A percentile compares a stretch with the other conserved stretches of the same genome.
Conservation (phyloP, 257 asterid species). For the Thymus quinquecostatus region DNA sequence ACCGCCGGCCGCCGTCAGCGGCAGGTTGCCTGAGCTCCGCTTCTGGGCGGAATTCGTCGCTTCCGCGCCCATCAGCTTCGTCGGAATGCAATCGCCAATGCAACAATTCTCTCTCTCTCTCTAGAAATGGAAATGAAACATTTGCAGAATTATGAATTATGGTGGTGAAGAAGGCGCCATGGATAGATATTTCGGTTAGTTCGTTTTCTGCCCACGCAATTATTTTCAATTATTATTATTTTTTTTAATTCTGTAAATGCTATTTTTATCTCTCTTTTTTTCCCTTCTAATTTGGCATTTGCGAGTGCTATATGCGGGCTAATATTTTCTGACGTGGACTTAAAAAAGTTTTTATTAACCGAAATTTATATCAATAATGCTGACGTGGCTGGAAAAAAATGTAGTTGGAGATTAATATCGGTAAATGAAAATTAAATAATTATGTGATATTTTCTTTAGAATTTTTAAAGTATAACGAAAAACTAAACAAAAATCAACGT, state of each 20-base stretch:
- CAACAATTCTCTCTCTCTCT: neutral
- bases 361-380: too few species aligned
- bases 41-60: conserved; percentile 62
- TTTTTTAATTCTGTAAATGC: too few species aligned
- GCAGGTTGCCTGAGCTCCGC: conserved; percentile 52
- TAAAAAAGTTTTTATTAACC: too few species aligned
- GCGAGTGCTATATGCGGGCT: neutral
- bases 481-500: too few species aligned
- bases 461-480: too few species aligned
- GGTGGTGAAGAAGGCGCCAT: neutral
- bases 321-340: too few species aligned
- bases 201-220: neutral
- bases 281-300: too few species aligned
- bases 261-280: neutral
- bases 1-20: conserved; percentile 41
- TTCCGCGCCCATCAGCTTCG: conserved; percentile 57
- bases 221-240: neutral
- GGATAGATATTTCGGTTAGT: neutral
- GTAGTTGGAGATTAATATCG: too few species aligned
- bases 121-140: neutral
- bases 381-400: too few species aligned
- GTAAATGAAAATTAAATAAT: too few species aligned
- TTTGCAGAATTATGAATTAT: neutral
- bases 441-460: too few species aligned
- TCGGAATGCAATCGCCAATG: neutral